A percentile compares a stretch with the other conserved stretches of the same genome.
These are phyloP conservation scores for Pleurotus citrinopileatus DNA, from an alignment of 768 basidiomycete genomes.

Conservation along the genomic window DNA sequence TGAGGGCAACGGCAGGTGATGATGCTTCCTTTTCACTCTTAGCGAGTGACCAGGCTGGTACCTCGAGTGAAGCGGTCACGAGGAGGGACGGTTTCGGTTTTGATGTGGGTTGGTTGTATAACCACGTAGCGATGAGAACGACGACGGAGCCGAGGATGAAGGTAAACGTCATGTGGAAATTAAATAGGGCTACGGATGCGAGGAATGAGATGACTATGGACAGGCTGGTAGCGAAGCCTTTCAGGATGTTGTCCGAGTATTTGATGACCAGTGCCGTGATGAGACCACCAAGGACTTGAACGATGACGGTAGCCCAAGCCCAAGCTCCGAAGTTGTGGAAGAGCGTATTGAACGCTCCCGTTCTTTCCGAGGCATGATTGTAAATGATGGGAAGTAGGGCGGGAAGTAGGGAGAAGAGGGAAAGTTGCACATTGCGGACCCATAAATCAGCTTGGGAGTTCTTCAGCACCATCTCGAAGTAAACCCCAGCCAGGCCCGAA, in stretches of 20 bases:
- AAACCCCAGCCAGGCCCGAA: slow-evolving; percentile 94
- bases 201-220: slow-evolving; percentile 95
- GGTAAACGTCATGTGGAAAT: slow-evolving; percentile 81
- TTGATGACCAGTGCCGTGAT: slow-evolving; percentile 94
- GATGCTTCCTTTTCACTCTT: slow-evolving; percentile 3
- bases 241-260: slow-evolving; percentile 88
- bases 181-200: slow-evolving; percentile 86
- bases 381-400: slow-evolving; percentile 78
- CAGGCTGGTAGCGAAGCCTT: slow-evolving; percentile 94
- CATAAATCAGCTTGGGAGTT: slow-evolving; percentile 87
- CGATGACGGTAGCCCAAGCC: slow-evolving; percentile 88
- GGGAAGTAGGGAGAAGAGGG: slow-evolving; percentile 89
- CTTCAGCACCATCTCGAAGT: slow-evolving; percentile 98
- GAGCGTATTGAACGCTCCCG: slow-evolving; percentile 43
- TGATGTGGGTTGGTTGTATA: slow-evolving; percentile 74
- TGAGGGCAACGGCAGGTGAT: not conserved
- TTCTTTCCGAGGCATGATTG: slow-evolving; percentile 36
- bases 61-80: slow-evolving; percentile 2
- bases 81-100: slow-evolving; percentile 18
- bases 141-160: slow-evolving; percentile 83
- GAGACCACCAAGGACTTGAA: slow-evolving; percentile 90
- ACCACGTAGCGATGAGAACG: slow-evolving; percentile 86
- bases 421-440: slow-evolving; percentile 96
- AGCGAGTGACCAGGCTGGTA: slow-evolving; percentile 7
- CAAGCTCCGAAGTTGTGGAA: slow-evolving; percentile 86